Percentiles rank a stretch among this genome's conserved stretches.
Evolutionary conservation across 768 basidiomycete genomes (phyloP).

Genomic region (Auriculariales sp.): DNA sequence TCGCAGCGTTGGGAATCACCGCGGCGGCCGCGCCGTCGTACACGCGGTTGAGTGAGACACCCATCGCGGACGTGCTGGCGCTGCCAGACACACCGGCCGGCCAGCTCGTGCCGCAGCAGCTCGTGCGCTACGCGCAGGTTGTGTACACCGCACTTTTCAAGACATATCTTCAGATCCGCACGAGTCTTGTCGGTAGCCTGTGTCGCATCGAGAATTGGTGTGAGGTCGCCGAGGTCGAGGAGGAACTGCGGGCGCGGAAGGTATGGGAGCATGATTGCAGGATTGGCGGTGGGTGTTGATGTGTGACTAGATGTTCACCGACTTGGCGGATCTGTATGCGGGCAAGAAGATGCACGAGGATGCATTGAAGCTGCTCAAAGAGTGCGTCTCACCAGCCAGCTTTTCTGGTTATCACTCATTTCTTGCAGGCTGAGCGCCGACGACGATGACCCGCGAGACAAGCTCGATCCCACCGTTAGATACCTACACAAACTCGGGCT

Average conservation of each 20-base stretch:
- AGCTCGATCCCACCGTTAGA: constrained; percentile 66
- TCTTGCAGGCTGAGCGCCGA: constrained; percentile 60
- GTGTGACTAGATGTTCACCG: constrained; percentile 65
- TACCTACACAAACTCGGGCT: constrained; percentile 88
- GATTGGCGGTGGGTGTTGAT: constrained; percentile 3
- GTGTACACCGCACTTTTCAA: constrained; percentile 94
- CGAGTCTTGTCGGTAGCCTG: constrained; percentile 67
- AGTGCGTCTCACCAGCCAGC: constrained; percentile 29
- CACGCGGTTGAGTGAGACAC: constrained; percentile 54
- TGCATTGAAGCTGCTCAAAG: constrained; percentile 67
- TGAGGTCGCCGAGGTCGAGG: constrained; percentile 88
- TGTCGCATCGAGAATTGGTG: constrained; percentile 95
- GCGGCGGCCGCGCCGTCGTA: constrained; percentile 55
- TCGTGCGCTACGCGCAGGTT: constrained; percentile 81
- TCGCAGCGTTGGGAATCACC: constrained; percentile 53
- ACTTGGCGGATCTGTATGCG: constrained; percentile 82
- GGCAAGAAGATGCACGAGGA: constrained; percentile 93
- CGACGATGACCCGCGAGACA: constrained; percentile 64
- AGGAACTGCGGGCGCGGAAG: constrained; percentile 63
- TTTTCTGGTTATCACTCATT: not conserved
- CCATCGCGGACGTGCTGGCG: constrained; percentile 59
- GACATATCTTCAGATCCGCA: constrained; percentile 70
- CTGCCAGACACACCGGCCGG: constrained; percentile 64
- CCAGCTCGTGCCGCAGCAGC: constrained; percentile 64
- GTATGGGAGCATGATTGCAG: too few species aligned